Percentiles rank a stretch among this genome's conserved stretches.
Evolutionary conservation across 345 rosid genomes (phyloP).

Genomic region (Mercurialis annua): DNA sequence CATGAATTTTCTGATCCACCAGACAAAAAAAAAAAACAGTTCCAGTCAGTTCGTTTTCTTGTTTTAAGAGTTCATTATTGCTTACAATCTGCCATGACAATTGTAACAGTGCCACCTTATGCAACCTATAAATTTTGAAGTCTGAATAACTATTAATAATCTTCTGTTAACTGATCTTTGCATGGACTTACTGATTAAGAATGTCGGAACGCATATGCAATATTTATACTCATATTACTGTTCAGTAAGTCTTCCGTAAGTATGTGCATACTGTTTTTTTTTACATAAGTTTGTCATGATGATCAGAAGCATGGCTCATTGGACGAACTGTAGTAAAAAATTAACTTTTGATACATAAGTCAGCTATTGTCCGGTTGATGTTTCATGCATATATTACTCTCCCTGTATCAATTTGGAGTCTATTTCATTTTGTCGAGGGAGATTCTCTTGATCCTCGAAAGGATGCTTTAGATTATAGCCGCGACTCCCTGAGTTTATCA

Average conservation of each 20-base stretch:
- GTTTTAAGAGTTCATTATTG: background rate
- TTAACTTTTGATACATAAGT: background rate
- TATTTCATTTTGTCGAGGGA: background rate
- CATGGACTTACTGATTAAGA: background rate
- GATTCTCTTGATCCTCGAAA: constrained; percentile 1
- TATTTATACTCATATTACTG: background rate
- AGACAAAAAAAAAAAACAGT: background rate
- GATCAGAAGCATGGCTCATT: background rate
- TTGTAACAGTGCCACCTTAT: background rate
- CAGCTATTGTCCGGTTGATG: background rate
- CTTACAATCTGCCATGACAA: background rate
- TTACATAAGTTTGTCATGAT: background rate
- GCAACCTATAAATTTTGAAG: background rate
- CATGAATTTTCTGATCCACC: background rate
- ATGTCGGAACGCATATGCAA: background rate
- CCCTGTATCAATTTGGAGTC: background rate
- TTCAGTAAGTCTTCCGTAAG: background rate
- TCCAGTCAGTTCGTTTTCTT: background rate
- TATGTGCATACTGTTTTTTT: background rate
- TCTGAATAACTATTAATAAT: background rate
- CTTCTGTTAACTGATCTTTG: background rate
- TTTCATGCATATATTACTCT: background rate
- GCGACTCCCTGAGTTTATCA: background rate
- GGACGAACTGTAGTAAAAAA: background rate
- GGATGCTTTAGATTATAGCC: background rate